A percentile compares a stretch with the other conserved stretches of the same genome.
Conservation (phyloP, 1,284 basidiomycete genomes). For the Ustilago cynodontis region DNA sequence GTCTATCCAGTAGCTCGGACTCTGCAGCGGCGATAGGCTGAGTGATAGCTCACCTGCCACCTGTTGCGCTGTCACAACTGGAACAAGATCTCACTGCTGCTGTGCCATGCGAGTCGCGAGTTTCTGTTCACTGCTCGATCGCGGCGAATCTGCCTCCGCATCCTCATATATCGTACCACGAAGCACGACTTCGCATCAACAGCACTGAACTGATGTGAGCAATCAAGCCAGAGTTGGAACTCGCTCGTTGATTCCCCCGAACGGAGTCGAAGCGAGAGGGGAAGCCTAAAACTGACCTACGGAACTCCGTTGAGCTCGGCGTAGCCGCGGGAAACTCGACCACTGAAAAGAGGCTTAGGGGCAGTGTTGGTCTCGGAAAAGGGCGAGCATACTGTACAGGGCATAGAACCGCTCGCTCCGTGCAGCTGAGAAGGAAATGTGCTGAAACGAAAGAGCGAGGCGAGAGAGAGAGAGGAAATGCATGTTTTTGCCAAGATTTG, state of each 20-base stretch:
- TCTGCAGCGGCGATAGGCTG: background rate
- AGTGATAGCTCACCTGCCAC: slow-evolving; percentile 15
- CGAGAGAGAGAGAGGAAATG: background rate
- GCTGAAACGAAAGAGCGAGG: background rate
- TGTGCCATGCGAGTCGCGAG: background rate
- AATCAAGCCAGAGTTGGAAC: background rate
- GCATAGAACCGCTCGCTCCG: background rate
- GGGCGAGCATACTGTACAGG: background rate
- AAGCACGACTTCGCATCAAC: background rate
- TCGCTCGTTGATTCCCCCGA: background rate
- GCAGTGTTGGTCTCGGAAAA: slow-evolving; percentile 15
- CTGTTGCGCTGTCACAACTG: too few relatives aligned
- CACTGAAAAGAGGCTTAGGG: background rate
- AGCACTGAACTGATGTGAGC: too few relatives aligned
- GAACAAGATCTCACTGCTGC: background rate
- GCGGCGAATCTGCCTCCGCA: background rate
- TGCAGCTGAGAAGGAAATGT: slow-evolving; percentile 2
- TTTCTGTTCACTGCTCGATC: background rate
- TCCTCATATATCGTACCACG: background rate
- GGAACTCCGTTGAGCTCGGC: slow-evolving; percentile 43
- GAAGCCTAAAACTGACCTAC: slow-evolving; percentile 1
- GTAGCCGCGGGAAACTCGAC: slow-evolving; percentile 11
- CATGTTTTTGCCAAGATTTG: slow-evolving; percentile 27
- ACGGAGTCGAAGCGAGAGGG: background rate
- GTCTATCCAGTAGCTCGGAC: background rate